Evolutionary conservation across 2,329 filamentous ascomycete genomes (phyloP).

Genomic region (Trichophyton benhamiae): DNA sequence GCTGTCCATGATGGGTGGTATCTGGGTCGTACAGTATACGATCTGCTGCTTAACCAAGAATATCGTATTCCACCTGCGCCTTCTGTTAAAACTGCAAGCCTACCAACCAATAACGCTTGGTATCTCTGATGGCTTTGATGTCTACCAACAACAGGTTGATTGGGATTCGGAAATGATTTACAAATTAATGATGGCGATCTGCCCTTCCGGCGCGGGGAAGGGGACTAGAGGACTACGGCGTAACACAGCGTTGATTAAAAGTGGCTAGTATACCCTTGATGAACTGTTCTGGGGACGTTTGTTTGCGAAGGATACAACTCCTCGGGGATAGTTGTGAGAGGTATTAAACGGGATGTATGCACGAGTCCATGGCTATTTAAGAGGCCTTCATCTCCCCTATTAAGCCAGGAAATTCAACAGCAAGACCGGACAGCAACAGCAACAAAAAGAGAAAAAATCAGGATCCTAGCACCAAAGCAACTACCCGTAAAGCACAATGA

Average conservation of each 20-base stretch:
- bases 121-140: background rate
- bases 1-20: background rate
- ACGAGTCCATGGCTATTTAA: background rate
- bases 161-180: background rate
- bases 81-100: background rate
- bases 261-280: background rate
- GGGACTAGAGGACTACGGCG: background rate
- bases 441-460: background rate
- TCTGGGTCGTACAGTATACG: background rate
- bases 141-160: background rate
- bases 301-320: background rate
- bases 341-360: background rate
- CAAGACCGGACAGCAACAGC: background rate
- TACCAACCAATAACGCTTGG: background rate
- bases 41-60: background rate
- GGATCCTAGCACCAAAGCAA: background rate
- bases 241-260: background rate
- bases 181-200: background rate
- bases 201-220: background rate
- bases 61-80: background rate
- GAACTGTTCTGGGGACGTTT: background rate
- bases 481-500: background rate
- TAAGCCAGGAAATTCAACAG: background rate
- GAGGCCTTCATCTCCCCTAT: background rate
- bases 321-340: background rate